Evolutionary conservation across 208 protist genomes (phyloP).

Genomic region (Herpetomonas samuelpessoai): DNA sequence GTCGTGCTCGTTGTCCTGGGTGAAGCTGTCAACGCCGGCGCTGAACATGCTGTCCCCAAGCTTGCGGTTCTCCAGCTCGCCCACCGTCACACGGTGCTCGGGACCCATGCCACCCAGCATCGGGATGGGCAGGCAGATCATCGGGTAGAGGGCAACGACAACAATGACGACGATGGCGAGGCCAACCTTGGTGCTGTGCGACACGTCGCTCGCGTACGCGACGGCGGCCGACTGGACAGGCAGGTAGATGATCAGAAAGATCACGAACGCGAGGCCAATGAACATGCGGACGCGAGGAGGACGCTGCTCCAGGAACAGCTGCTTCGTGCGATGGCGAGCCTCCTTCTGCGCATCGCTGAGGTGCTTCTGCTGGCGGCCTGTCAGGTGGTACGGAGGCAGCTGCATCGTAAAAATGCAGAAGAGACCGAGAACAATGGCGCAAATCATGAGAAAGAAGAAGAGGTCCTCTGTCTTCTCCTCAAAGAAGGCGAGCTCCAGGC

Average conservation of each 20-base stretch:
- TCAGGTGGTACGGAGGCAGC: slow-evolving; percentile 51
- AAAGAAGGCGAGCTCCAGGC: slow-evolving; percentile 61
- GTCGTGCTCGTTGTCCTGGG: too few relatives aligned
- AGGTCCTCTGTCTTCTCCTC: slow-evolving; percentile 15
- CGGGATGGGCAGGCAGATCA: too few relatives aligned
- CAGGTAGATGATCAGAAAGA: slow-evolving; percentile 49
- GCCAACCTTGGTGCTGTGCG: too few relatives aligned
- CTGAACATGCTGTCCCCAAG: too few relatives aligned
- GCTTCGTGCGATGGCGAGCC: slow-evolving; percentile 20
- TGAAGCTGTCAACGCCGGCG: too few relatives aligned
- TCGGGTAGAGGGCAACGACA: too few relatives aligned
- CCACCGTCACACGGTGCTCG: too few relatives aligned
- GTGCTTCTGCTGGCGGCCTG: slow-evolving; percentile 26
- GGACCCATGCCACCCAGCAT: too few relatives aligned
- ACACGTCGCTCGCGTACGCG: too few relatives aligned
- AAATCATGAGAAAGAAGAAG: slow-evolving; percentile 55
- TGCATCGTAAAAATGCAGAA: slow-evolving; percentile 38
- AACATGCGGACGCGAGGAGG: slow-evolving; percentile 43
- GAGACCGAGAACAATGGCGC: slow-evolving; percentile 19
- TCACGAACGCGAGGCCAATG: slow-evolving; percentile 35
- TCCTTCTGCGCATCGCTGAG: slow-evolving; percentile 33
- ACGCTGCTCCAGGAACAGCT: slow-evolving; percentile 40
- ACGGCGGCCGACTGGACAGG: slow-evolving; percentile 34
- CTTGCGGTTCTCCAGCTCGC: too few relatives aligned
- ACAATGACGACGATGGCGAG: too few relatives aligned